Conservation (phyloP, 345 rosid species). For the Heritiera fomes region DNA sequence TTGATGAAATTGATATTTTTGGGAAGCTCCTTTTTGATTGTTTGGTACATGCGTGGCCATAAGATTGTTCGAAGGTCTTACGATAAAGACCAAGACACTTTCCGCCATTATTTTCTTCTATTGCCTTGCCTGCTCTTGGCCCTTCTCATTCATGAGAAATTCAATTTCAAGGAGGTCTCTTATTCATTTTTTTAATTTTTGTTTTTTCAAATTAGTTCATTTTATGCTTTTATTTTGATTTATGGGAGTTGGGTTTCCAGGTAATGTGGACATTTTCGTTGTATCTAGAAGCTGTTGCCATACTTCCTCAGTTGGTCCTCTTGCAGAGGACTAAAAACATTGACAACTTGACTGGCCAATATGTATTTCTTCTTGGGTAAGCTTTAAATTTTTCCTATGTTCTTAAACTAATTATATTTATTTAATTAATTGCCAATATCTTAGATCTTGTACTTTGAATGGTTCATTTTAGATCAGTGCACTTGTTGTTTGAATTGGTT, state of each 20-base stretch:
- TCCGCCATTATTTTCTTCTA: conserved; percentile 59
- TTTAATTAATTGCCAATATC: neutral
- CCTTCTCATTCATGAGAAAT: conserved; percentile 62
- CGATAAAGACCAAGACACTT: conserved; percentile 73
- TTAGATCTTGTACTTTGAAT: neutral
- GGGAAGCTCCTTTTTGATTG: conserved; percentile 77
- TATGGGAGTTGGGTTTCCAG: conserved; percentile 32
- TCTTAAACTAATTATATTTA: neutral
- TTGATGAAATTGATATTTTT: conserved; percentile 77
- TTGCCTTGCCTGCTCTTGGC: conserved; percentile 74
- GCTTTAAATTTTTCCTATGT: conserved; percentile 10
- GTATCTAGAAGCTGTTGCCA: conserved; percentile 80
- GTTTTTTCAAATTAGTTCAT: neutral
- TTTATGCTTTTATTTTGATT: conserved; percentile 3
- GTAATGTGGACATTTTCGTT: conserved; percentile 77
- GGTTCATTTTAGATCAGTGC: neutral
- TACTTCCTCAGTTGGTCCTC: conserved; percentile 82
- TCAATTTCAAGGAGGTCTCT: conserved; percentile 67
- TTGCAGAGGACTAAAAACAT: conserved; percentile 79
- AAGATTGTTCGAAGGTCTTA: conserved; percentile 72
- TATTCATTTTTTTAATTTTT: neutral
- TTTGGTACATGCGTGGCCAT: conserved; percentile 82
- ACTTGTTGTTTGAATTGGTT: neutral
- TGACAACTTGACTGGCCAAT: conserved; percentile 79
- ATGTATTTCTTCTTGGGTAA: conserved; percentile 81